Evolutionary conservation across 2,329 filamentous ascomycete genomes (phyloP), one percentile per base, ranked within the genome.

Genomic region (Scedosporium apiospermum): DNA sequence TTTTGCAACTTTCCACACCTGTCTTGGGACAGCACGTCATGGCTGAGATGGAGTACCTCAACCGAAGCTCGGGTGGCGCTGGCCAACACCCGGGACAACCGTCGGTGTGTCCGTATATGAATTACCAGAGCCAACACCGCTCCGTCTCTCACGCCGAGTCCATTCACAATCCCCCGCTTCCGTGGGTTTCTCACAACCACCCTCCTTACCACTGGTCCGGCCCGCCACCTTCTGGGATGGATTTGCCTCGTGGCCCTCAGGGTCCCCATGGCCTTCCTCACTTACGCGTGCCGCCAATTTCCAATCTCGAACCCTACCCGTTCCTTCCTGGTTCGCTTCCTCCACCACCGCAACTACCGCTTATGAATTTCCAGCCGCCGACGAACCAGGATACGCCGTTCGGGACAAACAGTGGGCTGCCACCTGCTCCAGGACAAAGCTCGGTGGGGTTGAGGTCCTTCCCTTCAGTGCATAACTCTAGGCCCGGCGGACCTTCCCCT

Each of bases 41-140:
- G 42, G 58, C 42, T 34, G 53, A 62, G 6, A 62, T 62, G 60
- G 60, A 62, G n/a, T 55, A 57, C 16, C 18, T 42, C 23, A 62
- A 62, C 27, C 60, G 60, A 26, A 58, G 16, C 41, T 23, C 51
- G 4, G 30, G 60, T 21, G 27, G 60, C 18, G 21, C 46, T 14
- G 26, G 14, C 27, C 60, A 62, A 23, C 60, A 62, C 49, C 30
- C 27, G 14, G 57, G 23, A 3, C 57, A 59, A 16, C 30, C 57
- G 16, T 42, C 57, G 26, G n/a, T 21, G n/a, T 59, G 57, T 26
- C 57, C 57, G 21, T 59, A 59, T 42, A 38, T 59, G 7, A 59
- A 62, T 12, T 30, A 30, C 12, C 58, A 49, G 26, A 60, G 23
- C 26, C 58, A 60, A 14, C 58, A 51, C 42, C 58, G 38, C 18